These are phyloP conservation scores for Tricholoma flavovirens DNA, from an alignment of 768 basidiomycete species.

Conservation along the genomic window DNA sequence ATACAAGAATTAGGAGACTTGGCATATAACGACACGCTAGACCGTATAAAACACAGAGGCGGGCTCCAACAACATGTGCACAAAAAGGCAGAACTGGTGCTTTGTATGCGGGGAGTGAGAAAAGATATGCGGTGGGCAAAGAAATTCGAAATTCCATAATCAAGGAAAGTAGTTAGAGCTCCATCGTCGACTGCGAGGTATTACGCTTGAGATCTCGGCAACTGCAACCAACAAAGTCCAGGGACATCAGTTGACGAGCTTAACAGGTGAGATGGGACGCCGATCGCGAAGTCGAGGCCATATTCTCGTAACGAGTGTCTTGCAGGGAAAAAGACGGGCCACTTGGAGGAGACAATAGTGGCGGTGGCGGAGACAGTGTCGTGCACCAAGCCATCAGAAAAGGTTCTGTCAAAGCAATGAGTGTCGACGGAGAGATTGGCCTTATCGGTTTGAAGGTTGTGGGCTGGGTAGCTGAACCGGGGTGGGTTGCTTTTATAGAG, in stretches of 20 bases:
- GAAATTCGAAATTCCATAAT: not conserved
- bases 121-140: not conserved
- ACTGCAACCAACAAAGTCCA: not conserved
- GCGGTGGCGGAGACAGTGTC: not conserved
- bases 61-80: too few species aligned
- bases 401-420: constrained; percentile 40
- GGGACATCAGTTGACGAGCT: not conserved
- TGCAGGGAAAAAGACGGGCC: not conserved
- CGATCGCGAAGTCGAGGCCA: not conserved
- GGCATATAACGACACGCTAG: too few species aligned
- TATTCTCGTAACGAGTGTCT: not conserved
- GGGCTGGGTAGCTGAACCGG: not conserved
- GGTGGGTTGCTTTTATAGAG: not conserved
- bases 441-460: constrained; percentile 14
- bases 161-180: not conserved
- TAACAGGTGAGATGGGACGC: not conserved
- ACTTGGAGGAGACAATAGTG: not conserved
- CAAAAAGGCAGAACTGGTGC: too few species aligned
- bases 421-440: constrained; percentile 31
- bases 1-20: too few species aligned
- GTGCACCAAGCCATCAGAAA: constrained; percentile 36
- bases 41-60: too few species aligned
- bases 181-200: not conserved
- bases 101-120: not conserved
- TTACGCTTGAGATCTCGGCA: not conserved